Conservation (phyloP, 2,329 filamentous ascomycete species). For the Zopfia rhizophila region DNA sequence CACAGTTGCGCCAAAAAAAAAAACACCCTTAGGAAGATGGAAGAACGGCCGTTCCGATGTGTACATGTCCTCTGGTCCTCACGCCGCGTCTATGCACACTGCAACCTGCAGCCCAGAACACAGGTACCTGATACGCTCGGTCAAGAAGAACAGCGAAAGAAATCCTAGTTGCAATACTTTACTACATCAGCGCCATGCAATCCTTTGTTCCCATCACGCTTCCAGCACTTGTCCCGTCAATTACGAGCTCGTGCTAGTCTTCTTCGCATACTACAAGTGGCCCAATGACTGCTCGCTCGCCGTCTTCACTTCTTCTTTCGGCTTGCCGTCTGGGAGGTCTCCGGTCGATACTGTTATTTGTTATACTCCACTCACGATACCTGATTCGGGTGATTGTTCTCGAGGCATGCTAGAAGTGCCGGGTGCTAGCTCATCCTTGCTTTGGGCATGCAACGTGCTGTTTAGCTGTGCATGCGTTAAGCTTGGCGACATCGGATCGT, state of each 20-base stretch:
- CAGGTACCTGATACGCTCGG: conserved; percentile 37
- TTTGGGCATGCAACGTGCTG: conserved; percentile 12
- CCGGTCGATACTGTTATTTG: conserved; percentile 52
- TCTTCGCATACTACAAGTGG: conserved; percentile 42
- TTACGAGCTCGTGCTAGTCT: conserved; percentile 31
- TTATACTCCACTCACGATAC: conserved; percentile 38
- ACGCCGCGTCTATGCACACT: conserved; percentile 38
- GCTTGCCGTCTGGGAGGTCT: conserved; percentile 55
- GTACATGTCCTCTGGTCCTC: conserved; percentile 23
- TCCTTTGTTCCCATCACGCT: neutral
- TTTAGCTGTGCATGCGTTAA: conserved; percentile 21
- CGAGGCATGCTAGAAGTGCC: conserved; percentile 1
- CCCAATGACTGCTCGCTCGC: conserved; percentile 46
- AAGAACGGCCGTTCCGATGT: conserved; percentile 9
- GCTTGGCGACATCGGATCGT: conserved; percentile 25
- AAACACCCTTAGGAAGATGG: neutral
- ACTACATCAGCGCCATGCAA: conserved; percentile 9
- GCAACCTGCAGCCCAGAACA: conserved; percentile 36
- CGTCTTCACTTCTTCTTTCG: conserved; percentile 52
- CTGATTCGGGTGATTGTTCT: conserved; percentile 34
- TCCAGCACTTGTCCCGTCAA: neutral
- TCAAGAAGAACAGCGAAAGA: conserved; percentile 8
- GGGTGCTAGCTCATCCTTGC: conserved; percentile 5
- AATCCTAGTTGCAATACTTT: neutral
- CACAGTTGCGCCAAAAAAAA: no score